Conservation (phyloP, 192 early-diverging fungal species). For the Backusella westeae region DNA sequence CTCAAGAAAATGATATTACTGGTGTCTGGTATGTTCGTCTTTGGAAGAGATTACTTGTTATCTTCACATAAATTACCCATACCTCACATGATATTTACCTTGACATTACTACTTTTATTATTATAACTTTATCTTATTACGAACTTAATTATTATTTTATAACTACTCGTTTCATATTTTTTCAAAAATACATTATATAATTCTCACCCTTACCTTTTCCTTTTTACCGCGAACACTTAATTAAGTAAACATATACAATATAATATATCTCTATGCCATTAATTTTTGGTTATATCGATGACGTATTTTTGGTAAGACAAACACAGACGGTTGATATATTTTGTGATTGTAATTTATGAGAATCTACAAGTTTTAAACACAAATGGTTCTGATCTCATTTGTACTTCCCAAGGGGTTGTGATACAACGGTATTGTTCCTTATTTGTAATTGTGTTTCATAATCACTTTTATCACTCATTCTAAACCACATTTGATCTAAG, state of each 20-base stretch:
- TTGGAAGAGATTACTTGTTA: not conserved
- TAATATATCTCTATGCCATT: not conserved
- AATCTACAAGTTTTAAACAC: not conserved
- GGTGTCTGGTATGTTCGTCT: constrained; percentile 13
- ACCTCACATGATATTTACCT: not conserved
- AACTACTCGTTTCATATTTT: not conserved
- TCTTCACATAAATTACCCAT: not conserved
- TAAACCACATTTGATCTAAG: not conserved
- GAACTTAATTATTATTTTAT: constrained; percentile 2
- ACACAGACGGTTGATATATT: not conserved
- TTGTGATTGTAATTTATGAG: not conserved
- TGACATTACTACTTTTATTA: not conserved
- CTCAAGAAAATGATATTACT: not conserved
- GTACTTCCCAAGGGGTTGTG: not conserved
- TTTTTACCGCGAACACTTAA: not conserved
- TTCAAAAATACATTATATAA: not conserved
- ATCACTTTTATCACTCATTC: not conserved
- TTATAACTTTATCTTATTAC: not conserved
- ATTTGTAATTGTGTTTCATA: not conserved
- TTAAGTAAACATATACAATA: not conserved
- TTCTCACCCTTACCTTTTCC: not conserved
- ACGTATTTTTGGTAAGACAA: not conserved
- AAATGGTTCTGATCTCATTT: constrained; percentile 2
- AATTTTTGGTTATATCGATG: not conserved
- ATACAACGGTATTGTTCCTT: not conserved